Percentiles rank a stretch among this genome's conserved stretches.
Evolutionary conservation across 441 rosid species (phyloP).

Genomic region (Adansonia grandidieri): DNA sequence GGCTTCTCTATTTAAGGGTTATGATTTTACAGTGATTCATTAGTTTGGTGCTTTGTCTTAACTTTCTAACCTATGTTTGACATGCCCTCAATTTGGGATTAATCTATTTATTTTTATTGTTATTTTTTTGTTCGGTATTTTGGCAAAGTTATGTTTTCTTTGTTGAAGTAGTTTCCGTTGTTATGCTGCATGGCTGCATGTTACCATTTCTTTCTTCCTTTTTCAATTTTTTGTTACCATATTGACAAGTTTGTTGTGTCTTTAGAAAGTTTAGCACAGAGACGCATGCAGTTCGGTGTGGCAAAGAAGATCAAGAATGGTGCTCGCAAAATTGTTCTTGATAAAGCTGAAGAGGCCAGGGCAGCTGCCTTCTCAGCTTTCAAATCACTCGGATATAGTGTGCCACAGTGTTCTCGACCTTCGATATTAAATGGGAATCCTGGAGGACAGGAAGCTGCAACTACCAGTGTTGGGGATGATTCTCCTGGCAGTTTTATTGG

Average conservation of each 20-base stretch:
- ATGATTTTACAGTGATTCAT: neutral
- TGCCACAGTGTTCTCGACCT: conserved; percentile 68
- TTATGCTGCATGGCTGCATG: neutral
- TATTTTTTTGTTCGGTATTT: neutral
- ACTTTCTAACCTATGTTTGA: neutral
- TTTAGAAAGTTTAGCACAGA: conserved; percentile 74
- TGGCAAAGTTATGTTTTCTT: neutral
- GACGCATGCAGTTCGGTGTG: conserved; percentile 76
- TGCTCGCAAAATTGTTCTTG: conserved; percentile 94
- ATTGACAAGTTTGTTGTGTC: conserved; percentile 35
- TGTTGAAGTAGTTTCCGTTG: conserved; percentile 3
- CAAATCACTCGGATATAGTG: conserved; percentile 82
- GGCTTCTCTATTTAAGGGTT: conserved; percentile 1
- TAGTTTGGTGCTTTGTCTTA: neutral
- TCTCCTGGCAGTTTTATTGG: conserved; percentile 33
- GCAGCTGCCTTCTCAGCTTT: conserved; percentile 89
- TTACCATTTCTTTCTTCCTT: conserved; percentile 11
- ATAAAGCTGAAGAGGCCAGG: conserved; percentile 98
- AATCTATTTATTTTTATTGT: neutral
- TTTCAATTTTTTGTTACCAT: conserved; percentile 25
- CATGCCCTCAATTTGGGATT: conserved; percentile 7
- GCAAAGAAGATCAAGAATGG: conserved; percentile 97
- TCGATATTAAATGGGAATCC: conserved; percentile 43
- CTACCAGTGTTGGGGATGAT: conserved; percentile 38
- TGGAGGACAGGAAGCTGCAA: conserved; percentile 39